Percentiles rank a stretch among this genome's conserved stretches.
phyloP scores from a whole-genome alignment of 805 yeast genomes.

The Lachancea cidri region DNA sequence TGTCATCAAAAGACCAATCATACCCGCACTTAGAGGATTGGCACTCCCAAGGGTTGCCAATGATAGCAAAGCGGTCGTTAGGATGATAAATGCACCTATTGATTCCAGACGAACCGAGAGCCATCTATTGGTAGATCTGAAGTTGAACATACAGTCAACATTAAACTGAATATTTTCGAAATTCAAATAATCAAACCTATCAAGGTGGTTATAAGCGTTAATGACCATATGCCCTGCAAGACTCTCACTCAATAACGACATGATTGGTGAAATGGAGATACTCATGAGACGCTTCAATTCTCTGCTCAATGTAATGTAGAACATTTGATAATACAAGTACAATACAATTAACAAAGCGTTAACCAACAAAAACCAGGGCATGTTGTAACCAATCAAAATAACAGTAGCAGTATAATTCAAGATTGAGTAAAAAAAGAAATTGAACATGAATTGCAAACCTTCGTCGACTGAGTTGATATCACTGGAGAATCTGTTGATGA shows the following conservation, averaged over 20 bases:
- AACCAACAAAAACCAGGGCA: constrained; percentile 51
- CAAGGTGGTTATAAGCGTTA: constrained; percentile 65
- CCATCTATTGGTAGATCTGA: constrained; percentile 61
- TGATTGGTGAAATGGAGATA: constrained; percentile 68
- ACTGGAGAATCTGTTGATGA: constrained; percentile 58
- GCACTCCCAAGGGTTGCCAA: constrained; percentile 35
- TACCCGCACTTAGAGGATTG: constrained; percentile 48
- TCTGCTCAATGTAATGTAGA: constrained; percentile 64
- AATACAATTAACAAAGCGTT: constrained; percentile 43
- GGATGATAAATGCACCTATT: constrained; percentile 52
- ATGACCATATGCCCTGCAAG: constrained; percentile 73
- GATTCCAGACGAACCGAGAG: constrained; percentile 54
- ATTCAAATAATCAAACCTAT: constrained; percentile 56
- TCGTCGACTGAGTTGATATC: constrained; percentile 57
- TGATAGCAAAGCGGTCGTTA: constrained; percentile 46
- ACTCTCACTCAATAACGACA: constrained; percentile 78
- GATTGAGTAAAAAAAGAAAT: constrained; percentile 41
- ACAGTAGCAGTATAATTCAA: constrained; percentile 47
- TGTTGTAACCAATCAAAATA: constrained; percentile 44
- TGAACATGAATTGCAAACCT: constrained; percentile 49
- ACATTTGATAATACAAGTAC: constrained; percentile 66
- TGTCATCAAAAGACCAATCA: constrained; percentile 61
- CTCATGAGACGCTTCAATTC: constrained; percentile 73
- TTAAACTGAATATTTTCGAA: constrained; percentile 45
- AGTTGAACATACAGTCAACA: constrained; percentile 43